phyloP scores from a whole-genome alignment of 768 basidiomycete species.

The Boletus eberwhitei region DNA sequence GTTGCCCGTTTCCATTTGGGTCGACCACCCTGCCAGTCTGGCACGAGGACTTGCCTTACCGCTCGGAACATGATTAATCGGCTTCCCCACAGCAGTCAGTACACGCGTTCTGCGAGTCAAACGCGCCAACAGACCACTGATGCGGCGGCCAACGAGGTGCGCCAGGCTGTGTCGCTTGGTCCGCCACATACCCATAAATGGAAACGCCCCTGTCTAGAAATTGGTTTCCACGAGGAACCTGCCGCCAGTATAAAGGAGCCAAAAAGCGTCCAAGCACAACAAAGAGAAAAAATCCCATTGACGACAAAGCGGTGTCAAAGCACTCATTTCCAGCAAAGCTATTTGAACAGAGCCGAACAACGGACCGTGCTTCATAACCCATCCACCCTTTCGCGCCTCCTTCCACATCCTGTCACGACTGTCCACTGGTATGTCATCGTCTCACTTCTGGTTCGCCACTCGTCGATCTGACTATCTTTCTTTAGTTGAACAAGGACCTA shows the following conservation, averaged over 20 bases:
- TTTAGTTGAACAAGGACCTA: neutral
- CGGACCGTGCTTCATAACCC: neutral
- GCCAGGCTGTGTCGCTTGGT: conserved; percentile 13
- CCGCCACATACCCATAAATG: conserved; percentile 21
- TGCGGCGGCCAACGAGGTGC: neutral
- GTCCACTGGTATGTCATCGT: conserved; percentile 1
- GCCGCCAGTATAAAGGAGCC: conserved; percentile 18
- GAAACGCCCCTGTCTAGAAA: conserved; percentile 22
- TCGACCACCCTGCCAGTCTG: neutral
- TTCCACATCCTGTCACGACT: neutral
- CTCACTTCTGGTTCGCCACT: neutral
- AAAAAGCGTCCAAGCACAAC: conserved; percentile 17
- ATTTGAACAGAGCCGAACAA: conserved; percentile 22
- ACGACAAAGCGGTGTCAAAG: conserved; percentile 14
- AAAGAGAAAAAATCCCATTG: conserved; percentile 6
- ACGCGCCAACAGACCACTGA: neutral
- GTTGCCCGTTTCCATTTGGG: neutral
- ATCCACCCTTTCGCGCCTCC: neutral
- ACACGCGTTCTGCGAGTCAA: conserved; percentile 20
- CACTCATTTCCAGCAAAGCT: conserved; percentile 4
- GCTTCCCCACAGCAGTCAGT: conserved; percentile 2
- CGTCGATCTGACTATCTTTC: neutral
- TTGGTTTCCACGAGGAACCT: conserved; percentile 11
- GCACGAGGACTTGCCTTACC: neutral
- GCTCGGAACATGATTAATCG: neutral